Evolutionary conservation across 331 rosid species (phyloP), one percentile per base, ranked within the genome.

Genomic region (Erythrophleum ivorense): DNA sequence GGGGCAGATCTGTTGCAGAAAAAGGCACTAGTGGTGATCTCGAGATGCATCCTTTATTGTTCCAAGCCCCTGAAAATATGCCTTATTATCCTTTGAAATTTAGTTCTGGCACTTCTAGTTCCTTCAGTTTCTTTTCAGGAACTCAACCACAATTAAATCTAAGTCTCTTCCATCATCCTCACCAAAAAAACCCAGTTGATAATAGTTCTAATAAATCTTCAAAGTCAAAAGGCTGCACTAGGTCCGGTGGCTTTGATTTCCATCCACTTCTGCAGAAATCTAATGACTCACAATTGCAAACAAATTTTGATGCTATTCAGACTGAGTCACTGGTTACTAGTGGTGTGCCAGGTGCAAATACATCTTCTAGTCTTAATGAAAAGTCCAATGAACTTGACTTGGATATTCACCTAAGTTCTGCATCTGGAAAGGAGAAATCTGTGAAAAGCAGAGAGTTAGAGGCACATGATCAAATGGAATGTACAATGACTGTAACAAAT

Each of bases 251-350:
- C 81, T 88, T 94, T 92, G 99, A 90, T 86, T 96, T 96, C 89
- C 99, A 96, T 82, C 99, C 98, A 48, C 94, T 96, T 75, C 85
- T 94, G 88, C 98, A 90, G 90, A 96, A 94, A 88, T 87, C 88
- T 57, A 86, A 78, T 77, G 88, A 79, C 75, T 77, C 67, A 31
- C 85, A 63, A 81, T 73, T 71, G 63, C 91, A 71, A 49, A 50
- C 78, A 71, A 57, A 80, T 78, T 82, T 71, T 81, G 87, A 85
- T 82, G 67, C 82, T 67, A 79, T 58, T 76, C 92, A 75, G 79
- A 75, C 82, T 4, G 78, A 85, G 77, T 64, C 90, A 62, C 67
- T 65, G 43, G 85, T 72, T 43, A 78, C 53, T 58, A 59, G 69
- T 74, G 81, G 80, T 86, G 75, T 76, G 65, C 83, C 59, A 14